Base-by-base conservation (phyloP, 2,329 filamentous ascomycete genomes). In the Colletotrichum eremochloae region DNA sequence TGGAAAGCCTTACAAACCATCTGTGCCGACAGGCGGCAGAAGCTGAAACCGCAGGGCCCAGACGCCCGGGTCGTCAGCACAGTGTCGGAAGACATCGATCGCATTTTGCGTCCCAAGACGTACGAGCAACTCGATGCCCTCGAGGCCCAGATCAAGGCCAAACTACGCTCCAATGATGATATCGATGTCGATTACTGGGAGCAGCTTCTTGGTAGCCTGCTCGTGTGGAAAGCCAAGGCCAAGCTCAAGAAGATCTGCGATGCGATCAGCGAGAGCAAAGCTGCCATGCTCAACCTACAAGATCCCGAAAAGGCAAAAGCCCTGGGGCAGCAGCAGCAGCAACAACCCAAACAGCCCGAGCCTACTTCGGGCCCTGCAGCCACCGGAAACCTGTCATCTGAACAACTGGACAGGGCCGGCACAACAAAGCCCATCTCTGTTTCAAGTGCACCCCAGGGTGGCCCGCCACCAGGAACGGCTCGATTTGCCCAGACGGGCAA, bases 101-200 rank as follows among this genome's bases (percentile, higher is more conserved):
- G 91, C 78, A 90, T 99, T 44, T 86, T 99, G 14, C 89, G 90
- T 4, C 94, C 95, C 11, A 99, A 99, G 84, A 90, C 91, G 20
- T 91, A 94, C 77, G 92, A 94, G 77, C 94, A 98, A 81, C 86
- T 99, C n/a, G 92, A 95, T 79, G 89, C 89, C 24, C 86, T 99
- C 61, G 96, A 99, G 82, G 89, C 87, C 75, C 95, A 98, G 83
- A 96, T 99, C 81, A 91, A 91, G 79, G 86, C 87, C 20, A 99
- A 99, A 84, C 85, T 99, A 60, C 88, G 91, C 64, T 97, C 94
- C 9, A 92, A 97, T 79, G 95, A 98, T 79, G 92, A 94, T 50
- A 96, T 99, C 75, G 96, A 99, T 81, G 94, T 93, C 2, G 96
- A 99, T 82, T 99, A 98, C 81, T 99, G 96, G 96, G 94, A 97